Percentiles rank a stretch among this genome's conserved stretches.
These are phyloP conservation scores for Earliella scabrosa DNA, from an alignment of 1,284 basidiomycete genomes.

Conservation along the genomic window DNA sequence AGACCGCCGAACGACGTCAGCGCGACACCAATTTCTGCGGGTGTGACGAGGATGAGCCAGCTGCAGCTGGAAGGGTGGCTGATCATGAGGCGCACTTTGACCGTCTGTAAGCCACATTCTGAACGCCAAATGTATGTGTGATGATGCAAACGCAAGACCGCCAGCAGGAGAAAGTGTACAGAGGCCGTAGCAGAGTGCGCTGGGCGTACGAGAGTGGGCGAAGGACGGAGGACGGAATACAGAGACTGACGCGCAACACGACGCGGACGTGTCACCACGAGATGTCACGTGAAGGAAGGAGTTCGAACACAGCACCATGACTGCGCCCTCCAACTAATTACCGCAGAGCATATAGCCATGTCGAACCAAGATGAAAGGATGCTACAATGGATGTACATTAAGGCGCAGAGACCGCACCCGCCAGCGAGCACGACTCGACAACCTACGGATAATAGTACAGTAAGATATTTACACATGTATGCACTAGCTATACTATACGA, in stretches of 20 bases:
- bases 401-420: constrained; percentile 4
- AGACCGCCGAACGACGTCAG: constrained; percentile 96
- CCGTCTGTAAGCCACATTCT: constrained; percentile 33
- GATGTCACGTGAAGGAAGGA: constrained; percentile 11
- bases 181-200: neutral
- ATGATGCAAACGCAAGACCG: neutral
- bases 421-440: constrained; percentile 9
- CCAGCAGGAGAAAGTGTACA: neutral
- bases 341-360: neutral
- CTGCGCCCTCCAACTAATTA: neutral
- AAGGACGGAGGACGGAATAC: neutral
- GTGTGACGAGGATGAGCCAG: neutral
- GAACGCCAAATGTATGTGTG: neutral
- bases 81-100: constrained; percentile 23
- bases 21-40: constrained; percentile 91
- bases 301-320: no score
- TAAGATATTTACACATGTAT: constrained; percentile 12
- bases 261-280: constrained; percentile 17
- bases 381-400: constrained; percentile 5
- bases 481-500: constrained; percentile 8
- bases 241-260: neutral
- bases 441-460: constrained; percentile 13
- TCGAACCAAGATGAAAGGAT: no score
- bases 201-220: neutral
- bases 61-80: no score